phyloP scores from a whole-genome alignment of 2,329 filamentous ascomycete genomes.

The Cladosporium sp. region DNA sequence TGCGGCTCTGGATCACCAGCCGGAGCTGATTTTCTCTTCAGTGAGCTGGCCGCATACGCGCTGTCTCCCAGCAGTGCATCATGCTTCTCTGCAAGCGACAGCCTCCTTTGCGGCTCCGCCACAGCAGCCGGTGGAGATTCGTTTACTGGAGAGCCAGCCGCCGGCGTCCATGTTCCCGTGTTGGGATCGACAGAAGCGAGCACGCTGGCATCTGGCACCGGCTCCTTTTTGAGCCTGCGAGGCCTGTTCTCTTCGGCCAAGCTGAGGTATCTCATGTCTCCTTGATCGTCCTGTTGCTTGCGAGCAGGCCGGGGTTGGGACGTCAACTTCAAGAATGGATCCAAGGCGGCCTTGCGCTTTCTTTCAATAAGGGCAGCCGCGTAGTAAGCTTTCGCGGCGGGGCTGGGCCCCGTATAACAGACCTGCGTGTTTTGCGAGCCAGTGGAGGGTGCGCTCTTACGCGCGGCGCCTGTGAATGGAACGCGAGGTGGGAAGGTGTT shows the following conservation, averaged over 20 bases:
- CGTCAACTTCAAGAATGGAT: background rate
- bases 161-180: slow-evolving; percentile 17
- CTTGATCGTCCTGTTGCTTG: slow-evolving; percentile 15
- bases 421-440: background rate
- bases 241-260: slow-evolving; percentile 19
- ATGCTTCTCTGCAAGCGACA: too few relatives aligned
- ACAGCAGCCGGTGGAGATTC: slow-evolving; percentile 2
- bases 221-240: slow-evolving; percentile 23
- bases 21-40: too few relatives aligned
- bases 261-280: slow-evolving; percentile 17
- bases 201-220: slow-evolving; percentile 21
- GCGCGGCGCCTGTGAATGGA: slow-evolving; percentile 1
- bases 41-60: too few relatives aligned
- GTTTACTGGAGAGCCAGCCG: background rate
- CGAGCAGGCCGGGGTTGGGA: background rate
- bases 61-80: too few relatives aligned
- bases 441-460: slow-evolving; percentile 14
- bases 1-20: too few relatives aligned
- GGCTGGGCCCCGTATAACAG: background rate
- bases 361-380: background rate
- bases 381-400: background rate
- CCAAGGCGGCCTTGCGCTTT: background rate
- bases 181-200: slow-evolving; percentile 25
- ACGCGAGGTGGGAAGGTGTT: too few relatives aligned
- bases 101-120: background rate